Base-by-base conservation (phyloP, 1,284 basidiomycete species). In the Ceratobasidium sp. region DNA sequence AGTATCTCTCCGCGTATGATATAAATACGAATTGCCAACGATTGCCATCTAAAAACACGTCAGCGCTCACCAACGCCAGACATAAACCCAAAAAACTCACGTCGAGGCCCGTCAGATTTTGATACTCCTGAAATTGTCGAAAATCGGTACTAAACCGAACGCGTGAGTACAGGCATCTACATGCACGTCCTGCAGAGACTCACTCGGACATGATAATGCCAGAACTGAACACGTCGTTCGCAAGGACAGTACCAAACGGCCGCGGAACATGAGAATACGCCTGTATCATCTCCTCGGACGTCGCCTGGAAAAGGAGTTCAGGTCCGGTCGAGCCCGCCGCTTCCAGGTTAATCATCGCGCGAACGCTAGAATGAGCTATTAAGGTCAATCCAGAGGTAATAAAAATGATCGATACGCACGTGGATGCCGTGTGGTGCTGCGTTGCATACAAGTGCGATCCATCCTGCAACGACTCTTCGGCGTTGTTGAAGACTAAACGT, bases 261-360 rank as follows among this genome's bases (percentile, higher is more conserved):
- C 92, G 84, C 3, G 96, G 95, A 0, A 94, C 93, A 76, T 91
- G 87, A 0, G 91, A 88, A 79, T 97, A 98, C 0, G 95, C 96
- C 74, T 92, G 86, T 21, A 98, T 93, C 95, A 99, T 98, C 79
- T 96, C 89, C 75, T 92, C 88, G 14, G 93, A 95, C 0, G 95
- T 98, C 0, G 97, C 97, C 83, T 99, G 97, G 85, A 99, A 99
- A 14, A 98, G 86, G 8, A 98, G 84, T 78, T 96, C 95, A 26
- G 90, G 92, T 0, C 97, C 96, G 5, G 88, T 91, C 0, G 91
- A 91, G 0, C 97, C 97, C 47, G 95, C 96, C 52, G 95, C 94
- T 87, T 98, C 97, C 13, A 99, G 86, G 79, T 99, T 98, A 80
- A 98, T 89, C 4, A 91, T 90, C 0, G 95, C 94, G 9, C 93